Conservation (phyloP, 805 yeast genomes). For the Candida berthetii region DNA sequence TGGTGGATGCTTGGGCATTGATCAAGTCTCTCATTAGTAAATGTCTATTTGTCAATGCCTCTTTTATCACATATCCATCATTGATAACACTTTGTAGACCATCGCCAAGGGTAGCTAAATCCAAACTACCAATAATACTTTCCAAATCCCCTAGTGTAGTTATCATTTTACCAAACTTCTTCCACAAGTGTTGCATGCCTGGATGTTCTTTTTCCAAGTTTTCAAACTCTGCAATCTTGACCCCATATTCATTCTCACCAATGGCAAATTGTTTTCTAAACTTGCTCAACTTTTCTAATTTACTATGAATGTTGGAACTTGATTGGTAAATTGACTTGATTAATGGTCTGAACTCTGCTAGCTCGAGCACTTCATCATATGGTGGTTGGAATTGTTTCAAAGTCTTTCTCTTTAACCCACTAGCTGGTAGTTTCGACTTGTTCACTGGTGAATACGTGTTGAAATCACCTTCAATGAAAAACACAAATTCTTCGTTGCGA, state of each 20-base stretch:
- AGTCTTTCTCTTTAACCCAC: conserved; percentile 84
- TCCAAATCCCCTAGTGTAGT: conserved; percentile 72
- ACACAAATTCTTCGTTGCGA: conserved; percentile 82
- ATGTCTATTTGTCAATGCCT: conserved; percentile 88
- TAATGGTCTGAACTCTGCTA: conserved; percentile 82
- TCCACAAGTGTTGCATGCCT: conserved; percentile 77
- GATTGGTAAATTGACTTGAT: conserved; percentile 68
- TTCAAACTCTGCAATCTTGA: conserved; percentile 30
- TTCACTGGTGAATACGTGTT: conserved; percentile 43
- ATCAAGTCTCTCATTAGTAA: conserved; percentile 83
- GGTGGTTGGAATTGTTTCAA: conserved; percentile 91
- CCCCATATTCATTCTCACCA: conserved; percentile 50
- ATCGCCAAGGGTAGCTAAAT: conserved; percentile 73
- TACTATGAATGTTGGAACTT: conserved; percentile 43
- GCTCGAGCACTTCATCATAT: conserved; percentile 74
- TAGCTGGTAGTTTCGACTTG: conserved; percentile 59
- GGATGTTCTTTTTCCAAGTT: conserved; percentile 47
- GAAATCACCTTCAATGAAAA: conserved; percentile 75
- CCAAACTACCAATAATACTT: conserved; percentile 63
- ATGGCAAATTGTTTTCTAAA: conserved; percentile 40
- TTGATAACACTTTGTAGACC: conserved; percentile 55
- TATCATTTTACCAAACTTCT: conserved; percentile 62
- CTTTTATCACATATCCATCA: conserved; percentile 86
- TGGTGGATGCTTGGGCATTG: conserved; percentile 72
- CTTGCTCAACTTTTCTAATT: conserved; percentile 49